Evolutionary conservation across 2,329 filamentous ascomycete genomes (phyloP).

Genomic region (Aspergillus aculeatus): DNA sequence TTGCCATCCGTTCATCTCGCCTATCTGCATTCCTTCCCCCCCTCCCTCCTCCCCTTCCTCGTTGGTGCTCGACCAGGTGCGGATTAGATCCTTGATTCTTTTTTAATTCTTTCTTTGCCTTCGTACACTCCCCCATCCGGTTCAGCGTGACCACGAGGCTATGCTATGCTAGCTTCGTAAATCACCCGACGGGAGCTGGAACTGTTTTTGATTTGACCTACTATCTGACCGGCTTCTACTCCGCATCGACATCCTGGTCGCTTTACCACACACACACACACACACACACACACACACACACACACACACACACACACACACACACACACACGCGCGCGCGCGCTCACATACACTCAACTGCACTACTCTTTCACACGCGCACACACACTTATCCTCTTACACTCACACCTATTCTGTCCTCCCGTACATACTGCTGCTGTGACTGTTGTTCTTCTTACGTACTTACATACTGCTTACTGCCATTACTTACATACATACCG

Average conservation of each 20-base stretch:
- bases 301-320: neutral
- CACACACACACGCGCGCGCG: neutral
- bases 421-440: neutral
- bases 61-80: constrained; percentile 16
- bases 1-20: constrained; percentile 17
- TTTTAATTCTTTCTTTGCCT: constrained; percentile 14
- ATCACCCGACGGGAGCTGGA: constrained; percentile 32
- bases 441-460: neutral
- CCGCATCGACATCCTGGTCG: constrained; percentile 27
- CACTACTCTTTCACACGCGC: constrained; percentile 6
- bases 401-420: neutral
- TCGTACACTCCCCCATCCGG: constrained; percentile 13
- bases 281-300: constrained; percentile 1
- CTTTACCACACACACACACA: constrained; percentile 12
- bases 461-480: constrained; percentile 13
- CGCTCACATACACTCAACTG: too few species aligned
- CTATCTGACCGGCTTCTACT: constrained; percentile 23
- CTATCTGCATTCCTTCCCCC: constrained; percentile 13
- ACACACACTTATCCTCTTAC: neutral
- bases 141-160: constrained; percentile 30
- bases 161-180: constrained; percentile 35
- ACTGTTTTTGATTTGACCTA: constrained; percentile 27
- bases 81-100: constrained; percentile 15
- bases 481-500: constrained; percentile 15
- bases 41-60: constrained; percentile 12